These are phyloP conservation scores for Magnusiomyces starmeri DNA, from an alignment of 1,139 yeast species.

Conservation along the genomic window DNA sequence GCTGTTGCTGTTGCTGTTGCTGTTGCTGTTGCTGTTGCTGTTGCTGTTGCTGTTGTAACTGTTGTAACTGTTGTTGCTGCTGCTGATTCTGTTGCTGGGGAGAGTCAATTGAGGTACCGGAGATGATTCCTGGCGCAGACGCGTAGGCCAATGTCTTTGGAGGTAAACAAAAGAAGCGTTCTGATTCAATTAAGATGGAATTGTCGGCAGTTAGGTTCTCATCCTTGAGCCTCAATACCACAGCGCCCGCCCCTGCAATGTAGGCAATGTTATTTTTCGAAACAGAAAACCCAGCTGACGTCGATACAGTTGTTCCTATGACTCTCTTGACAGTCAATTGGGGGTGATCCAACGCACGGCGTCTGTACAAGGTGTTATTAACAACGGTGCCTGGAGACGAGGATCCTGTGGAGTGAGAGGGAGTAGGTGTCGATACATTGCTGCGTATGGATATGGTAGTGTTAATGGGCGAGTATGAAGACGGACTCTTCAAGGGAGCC, in stretches of 20 bases:
- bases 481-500: too few relatives aligned
- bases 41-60: not conserved
- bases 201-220: constrained; percentile 16
- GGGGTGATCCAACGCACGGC: not conserved
- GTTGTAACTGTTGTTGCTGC: too few relatives aligned
- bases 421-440: too few relatives aligned
- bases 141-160: constrained; percentile 13
- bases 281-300: constrained; percentile 37
- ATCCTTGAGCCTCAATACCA: too few relatives aligned
- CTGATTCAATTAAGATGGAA: not conserved
- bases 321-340: constrained; percentile 23
- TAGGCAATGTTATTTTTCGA: constrained; percentile 45
- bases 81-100: too few relatives aligned
- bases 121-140: too few relatives aligned
- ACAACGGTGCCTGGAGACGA: too few relatives aligned
- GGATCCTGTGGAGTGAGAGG: too few relatives aligned
- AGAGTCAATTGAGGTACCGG: too few relatives aligned
- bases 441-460: too few relatives aligned
- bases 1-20: not conserved
- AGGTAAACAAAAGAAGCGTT: constrained; percentile 19
- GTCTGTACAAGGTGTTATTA: too few relatives aligned
- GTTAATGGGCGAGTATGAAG: too few relatives aligned
- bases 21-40: not conserved
- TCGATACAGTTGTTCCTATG: constrained; percentile 40
- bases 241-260: constrained; percentile 65